Evolutionary conservation across 345 rosid species (phyloP).

Genomic region (Corchorus capsularis): DNA sequence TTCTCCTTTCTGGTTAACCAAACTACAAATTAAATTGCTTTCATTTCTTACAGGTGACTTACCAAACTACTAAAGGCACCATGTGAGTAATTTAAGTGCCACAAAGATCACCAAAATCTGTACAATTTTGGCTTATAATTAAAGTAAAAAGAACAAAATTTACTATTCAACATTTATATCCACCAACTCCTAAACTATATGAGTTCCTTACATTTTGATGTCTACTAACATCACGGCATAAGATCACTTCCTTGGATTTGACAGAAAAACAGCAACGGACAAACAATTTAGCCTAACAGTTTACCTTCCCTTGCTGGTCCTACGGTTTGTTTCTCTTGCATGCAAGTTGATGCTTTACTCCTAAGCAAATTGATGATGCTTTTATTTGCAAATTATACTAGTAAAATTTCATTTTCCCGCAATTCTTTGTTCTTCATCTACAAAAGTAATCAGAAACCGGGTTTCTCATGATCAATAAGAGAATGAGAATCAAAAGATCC

Average conservation of each 20-base stretch:
- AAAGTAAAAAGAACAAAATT: background rate
- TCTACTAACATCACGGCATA: background rate
- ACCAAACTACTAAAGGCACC: conserved; percentile 1
- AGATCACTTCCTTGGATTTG: background rate
- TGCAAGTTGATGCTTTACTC: conserved; percentile 8
- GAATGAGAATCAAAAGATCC: background rate
- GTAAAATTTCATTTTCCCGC: conserved; percentile 9
- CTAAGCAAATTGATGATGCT: conserved; percentile 20
- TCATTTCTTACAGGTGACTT: background rate
- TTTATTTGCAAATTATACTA: conserved; percentile 7
- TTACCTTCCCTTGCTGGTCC: background rate
- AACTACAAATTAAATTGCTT: background rate
- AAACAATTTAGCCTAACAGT: background rate
- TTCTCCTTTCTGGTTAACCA: conserved; percentile 15
- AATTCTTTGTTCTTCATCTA: background rate
- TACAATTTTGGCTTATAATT: background rate
- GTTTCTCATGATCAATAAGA: background rate
- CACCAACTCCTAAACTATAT: background rate
- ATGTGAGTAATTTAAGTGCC: background rate
- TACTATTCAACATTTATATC: background rate
- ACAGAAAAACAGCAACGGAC: background rate
- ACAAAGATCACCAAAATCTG: background rate
- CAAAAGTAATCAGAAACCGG: background rate
- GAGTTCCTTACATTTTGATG: background rate
- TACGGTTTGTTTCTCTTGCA: background rate